Base-by-base conservation (phyloP, 176 grass and related monocot genomes). In the Oryza punctata region DNA sequence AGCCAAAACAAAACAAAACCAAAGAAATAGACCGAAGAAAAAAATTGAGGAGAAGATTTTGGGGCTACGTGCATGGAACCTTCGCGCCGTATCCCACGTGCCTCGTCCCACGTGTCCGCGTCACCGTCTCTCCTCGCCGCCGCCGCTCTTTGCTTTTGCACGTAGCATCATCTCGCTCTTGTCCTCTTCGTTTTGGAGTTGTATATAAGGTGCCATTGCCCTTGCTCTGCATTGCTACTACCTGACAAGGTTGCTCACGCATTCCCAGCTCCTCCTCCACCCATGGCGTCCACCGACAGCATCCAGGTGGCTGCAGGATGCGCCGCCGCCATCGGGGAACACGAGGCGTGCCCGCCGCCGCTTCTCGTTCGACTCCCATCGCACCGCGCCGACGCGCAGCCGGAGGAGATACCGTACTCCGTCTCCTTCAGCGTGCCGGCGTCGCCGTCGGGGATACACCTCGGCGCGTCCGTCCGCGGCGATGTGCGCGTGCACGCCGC, bases 391-490 rank as follows among this genome's bases (percentile, higher is more conserved):
- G 32, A 7, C 50, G 15, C 50, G 50, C 50, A 1, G 44, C 44
- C 21, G 40, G 32, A 28, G 37, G 37, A 38, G 15, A 18, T 10
- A 14, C 67, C 41, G 13, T 85, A 37, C 33, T 76, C 80, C 2
- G 38, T 85, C 9, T 80, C 83, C 3, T 46, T 97, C 52, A 87
- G 89, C 76, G 12, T 92, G 61, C 94, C 91, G 12, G 69, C 60
- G n/a, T 97, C 94, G 45, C 91, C 89, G 23, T 97, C 87, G 4
- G 89, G 91, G 12, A 43, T 90, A 64, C 87, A 92, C 19, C 46
- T 83, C 18, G 77, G 67, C 40, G 69, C 81, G 35, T 67, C 72
- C 28, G 4, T 59, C 24, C 15, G 45, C 25, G 12, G 41, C 64
- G 69, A 2, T 44, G 3, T 25, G 1, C 21, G 19, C 16, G 23